Conservation (phyloP, 192 early-diverging fungal species). For the Chytriomyces sp. region DNA sequence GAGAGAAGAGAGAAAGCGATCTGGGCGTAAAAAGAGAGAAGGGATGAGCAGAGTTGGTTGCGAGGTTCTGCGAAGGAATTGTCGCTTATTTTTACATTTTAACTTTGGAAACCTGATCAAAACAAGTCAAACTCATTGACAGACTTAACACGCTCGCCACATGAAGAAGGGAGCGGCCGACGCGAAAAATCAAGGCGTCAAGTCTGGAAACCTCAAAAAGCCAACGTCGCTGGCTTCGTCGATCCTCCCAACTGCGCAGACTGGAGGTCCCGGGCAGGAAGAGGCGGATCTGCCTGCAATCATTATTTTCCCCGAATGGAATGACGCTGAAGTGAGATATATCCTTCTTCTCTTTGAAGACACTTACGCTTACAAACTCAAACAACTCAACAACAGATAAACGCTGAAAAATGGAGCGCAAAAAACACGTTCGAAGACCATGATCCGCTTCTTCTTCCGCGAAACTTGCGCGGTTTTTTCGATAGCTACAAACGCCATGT, state of each 20-base stretch:
- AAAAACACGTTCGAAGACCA: conserved; percentile 68
- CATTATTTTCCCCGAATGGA: conserved; percentile 66
- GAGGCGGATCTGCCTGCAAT: conserved; percentile 47
- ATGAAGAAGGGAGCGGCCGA: conserved; percentile 25
- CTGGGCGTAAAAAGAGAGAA: neutral
- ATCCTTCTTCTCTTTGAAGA: neutral
- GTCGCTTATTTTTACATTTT: neutral
- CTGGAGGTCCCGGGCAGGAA: conserved; percentile 9
- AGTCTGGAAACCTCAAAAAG: conserved; percentile 22
- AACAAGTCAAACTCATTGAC: neutral
- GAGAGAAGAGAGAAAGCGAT: neutral
- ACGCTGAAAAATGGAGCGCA: conserved; percentile 61
- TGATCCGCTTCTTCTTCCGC: conserved; percentile 46
- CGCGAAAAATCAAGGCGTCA: conserved; percentile 17
- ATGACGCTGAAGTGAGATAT: conserved; percentile 55
- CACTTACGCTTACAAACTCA: neutral
- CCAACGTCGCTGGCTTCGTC: conserved; percentile 11
- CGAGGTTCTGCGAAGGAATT: neutral
- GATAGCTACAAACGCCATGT: conserved; percentile 49
- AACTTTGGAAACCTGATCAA: neutral
- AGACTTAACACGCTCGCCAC: neutral
- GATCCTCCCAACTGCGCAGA: conserved; percentile 1
- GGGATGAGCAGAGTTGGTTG: neutral
- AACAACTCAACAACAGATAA: neutral
- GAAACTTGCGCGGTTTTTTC: conserved; percentile 41